Base-by-base conservation (phyloP, 129 eudicot genomes). In the Sambucus nigra region DNA sequence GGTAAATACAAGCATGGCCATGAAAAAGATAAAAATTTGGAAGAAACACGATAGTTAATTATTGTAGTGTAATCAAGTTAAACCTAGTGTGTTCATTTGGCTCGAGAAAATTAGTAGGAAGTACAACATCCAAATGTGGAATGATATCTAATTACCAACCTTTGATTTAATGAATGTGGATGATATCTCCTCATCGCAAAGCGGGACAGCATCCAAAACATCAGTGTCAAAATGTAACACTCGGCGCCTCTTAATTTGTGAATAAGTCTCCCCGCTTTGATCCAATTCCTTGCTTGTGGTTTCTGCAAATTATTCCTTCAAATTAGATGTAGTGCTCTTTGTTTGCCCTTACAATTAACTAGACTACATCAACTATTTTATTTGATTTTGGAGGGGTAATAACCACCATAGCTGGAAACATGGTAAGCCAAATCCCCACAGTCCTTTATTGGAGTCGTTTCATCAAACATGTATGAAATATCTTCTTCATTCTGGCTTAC, bases 221-320 rank as follows among this genome's bases (percentile, higher is more conserved):
- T 77, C 88, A 57, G 70, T 47, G 7, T 81, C 81, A 69, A 89
- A 89, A 22, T 81, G 88, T 40, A 89, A 75, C 82, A 74, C 72
- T 8, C 95, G 73, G 17, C 97, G 88, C 68, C 97, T 77, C 65
- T 89, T 84, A 23, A 74, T 76, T 70, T 84, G 97, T 51, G 91
- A 73, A 39, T 69, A 75, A 22, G 57, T 55, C 56, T 75, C 94
- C 32, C 47, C 56, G 50, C 65, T 51, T 32, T 47, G 77, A 51
- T 68, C 79, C 25, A 45, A 55, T 51, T 70, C 91, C 65, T 88
- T 80, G 65, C 42, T 68, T 31, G 53, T 14, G 22, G 64, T 61
- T 48, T 59, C 96, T 88, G 83, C 68, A 72, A 16, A 25, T 57
- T 20, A 15, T 18, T 54, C 29, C 57, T 32, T 55, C 23, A 51